Conservation (phyloP, 768 basidiomycete species). For the Gautieria morchelliformis region DNA sequence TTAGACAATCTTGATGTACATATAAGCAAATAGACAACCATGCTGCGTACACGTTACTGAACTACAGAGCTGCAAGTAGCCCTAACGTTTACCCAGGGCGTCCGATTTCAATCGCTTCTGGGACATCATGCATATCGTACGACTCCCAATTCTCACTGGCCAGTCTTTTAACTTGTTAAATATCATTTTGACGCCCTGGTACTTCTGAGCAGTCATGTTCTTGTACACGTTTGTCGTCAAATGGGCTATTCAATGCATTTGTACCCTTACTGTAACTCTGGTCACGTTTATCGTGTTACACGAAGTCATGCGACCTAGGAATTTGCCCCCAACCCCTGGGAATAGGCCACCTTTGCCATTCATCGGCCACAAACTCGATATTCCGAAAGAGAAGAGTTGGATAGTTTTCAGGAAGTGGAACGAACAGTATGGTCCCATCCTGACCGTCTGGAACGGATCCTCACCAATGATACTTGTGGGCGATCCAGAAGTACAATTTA, state of each 20-base stretch:
- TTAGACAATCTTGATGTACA: too few relatives aligned
- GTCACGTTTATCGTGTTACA: background rate
- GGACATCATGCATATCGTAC: too few relatives aligned
- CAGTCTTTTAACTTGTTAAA: too few relatives aligned
- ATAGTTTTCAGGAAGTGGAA: constrained; percentile 11
- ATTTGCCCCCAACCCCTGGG: constrained; percentile 10
- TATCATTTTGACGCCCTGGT: too few relatives aligned
- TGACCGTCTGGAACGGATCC: constrained; percentile 14
- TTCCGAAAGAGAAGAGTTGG: constrained; percentile 14
- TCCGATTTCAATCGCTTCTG: too few relatives aligned
- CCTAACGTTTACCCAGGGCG: too few relatives aligned
- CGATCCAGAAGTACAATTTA: constrained; percentile 1
- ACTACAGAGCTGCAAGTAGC: too few relatives aligned
- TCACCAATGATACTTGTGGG: constrained; percentile 14
- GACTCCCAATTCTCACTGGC: too few relatives aligned
- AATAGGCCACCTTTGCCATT: constrained; percentile 9
- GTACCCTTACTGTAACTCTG: background rate
- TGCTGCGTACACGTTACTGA: too few relatives aligned
- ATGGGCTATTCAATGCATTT: background rate
- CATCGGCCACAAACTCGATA: constrained; percentile 10
- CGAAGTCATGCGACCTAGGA: constrained; percentile 8
- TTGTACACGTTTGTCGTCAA: background rate
- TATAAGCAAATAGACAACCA: too few relatives aligned
- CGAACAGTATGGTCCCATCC: constrained; percentile 12
- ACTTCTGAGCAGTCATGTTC: too few relatives aligned